These are phyloP conservation scores for Theileria luwenshuni DNA, from an alignment of 169 alveolate species.

Conservation along the genomic window DNA sequence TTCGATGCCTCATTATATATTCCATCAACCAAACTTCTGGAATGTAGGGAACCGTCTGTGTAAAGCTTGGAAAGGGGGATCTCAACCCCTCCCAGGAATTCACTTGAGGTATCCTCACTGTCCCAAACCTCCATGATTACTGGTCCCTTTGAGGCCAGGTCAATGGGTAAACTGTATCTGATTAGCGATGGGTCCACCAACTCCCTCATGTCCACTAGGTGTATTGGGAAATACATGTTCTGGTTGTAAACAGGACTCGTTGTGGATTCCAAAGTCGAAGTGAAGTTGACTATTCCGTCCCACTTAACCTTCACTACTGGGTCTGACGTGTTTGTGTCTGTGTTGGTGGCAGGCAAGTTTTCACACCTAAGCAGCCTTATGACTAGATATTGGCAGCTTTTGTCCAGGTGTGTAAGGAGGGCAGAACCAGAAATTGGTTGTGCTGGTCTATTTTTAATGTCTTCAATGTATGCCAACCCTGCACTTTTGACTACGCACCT, in stretches of 20 bases:
- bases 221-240: slow-evolving; percentile 84
- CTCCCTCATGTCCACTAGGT: slow-evolving; percentile 80
- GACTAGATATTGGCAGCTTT: slow-evolving; percentile 37
- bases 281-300: slow-evolving; percentile 83
- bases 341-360: slow-evolving; percentile 78
- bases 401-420: slow-evolving; percentile 37
- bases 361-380: slow-evolving; percentile 80
- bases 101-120: slow-evolving; percentile 78
- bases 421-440: slow-evolving; percentile 58
- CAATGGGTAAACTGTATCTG: slow-evolving; percentile 80
- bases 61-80: slow-evolving; percentile 73
- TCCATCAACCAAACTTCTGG: slow-evolving; percentile 73
- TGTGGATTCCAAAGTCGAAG: slow-evolving; percentile 70
- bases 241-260: slow-evolving; percentile 82
- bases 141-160: slow-evolving; percentile 82
- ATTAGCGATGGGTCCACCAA: slow-evolving; percentile 74
- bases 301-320: slow-evolving; percentile 84
- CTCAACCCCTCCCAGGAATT: slow-evolving; percentile 80
- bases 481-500: slow-evolving; percentile 74
- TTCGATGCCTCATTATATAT: slow-evolving; percentile 31
- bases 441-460: slow-evolving; percentile 34
- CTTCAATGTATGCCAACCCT: slow-evolving; percentile 51
- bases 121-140: slow-evolving; percentile 84
- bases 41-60: slow-evolving; percentile 70
- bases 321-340: slow-evolving; percentile 80